A percentile compares a stretch with the other conserved stretches of the same genome.
Evolutionary conservation across 2,329 filamentous ascomycete species (phyloP).

Genomic region (Diaporthe aspalathi): DNA sequence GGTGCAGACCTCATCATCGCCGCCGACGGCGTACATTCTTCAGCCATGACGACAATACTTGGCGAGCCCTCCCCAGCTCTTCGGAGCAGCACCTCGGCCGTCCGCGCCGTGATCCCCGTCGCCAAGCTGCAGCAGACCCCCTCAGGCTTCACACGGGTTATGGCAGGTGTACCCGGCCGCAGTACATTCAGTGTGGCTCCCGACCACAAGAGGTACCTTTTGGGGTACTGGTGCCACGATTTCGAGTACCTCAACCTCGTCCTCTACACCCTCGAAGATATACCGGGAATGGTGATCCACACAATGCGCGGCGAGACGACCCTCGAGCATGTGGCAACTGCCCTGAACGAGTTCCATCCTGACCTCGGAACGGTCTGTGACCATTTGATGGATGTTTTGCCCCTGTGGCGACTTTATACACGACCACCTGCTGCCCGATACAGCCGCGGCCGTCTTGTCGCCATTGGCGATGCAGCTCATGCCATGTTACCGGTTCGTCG

Average conservation of each 20-base stretch:
- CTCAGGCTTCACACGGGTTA: no score
- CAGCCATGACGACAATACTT: slow-evolving; percentile 7
- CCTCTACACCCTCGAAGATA: slow-evolving; percentile 16
- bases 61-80: slow-evolving; percentile 10
- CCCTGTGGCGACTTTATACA: slow-evolving; percentile 17
- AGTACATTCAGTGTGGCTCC: slow-evolving; percentile 12
- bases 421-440: slow-evolving; percentile 4
- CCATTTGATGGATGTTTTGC: slow-evolving; percentile 13
- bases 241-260: slow-evolving; percentile 20
- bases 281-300: slow-evolving; percentile 17
- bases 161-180: slow-evolving; percentile 2
- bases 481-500: slow-evolving; percentile 17
- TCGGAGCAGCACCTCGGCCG: slow-evolving; percentile 9
- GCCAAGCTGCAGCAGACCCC: slow-evolving; percentile 8
- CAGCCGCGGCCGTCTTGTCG: slow-evolving; percentile 17
- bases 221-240: slow-evolving; percentile 14
- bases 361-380: slow-evolving; percentile 19
- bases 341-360: slow-evolving; percentile 11
- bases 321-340: background rate
- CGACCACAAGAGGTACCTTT: slow-evolving; percentile 13
- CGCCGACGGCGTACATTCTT: slow-evolving; percentile 21
- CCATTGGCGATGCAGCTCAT: slow-evolving; percentile 22
- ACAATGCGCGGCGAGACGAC: slow-evolving; percentile 6
- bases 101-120: slow-evolving; percentile 6
- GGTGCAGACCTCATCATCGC: slow-evolving; percentile 20